A percentile compares a stretch with the other conserved stretches of the same genome.
phyloP scores from a whole-genome alignment of 345 rosid genomes.

The Zanthoxylum bungeanum region DNA sequence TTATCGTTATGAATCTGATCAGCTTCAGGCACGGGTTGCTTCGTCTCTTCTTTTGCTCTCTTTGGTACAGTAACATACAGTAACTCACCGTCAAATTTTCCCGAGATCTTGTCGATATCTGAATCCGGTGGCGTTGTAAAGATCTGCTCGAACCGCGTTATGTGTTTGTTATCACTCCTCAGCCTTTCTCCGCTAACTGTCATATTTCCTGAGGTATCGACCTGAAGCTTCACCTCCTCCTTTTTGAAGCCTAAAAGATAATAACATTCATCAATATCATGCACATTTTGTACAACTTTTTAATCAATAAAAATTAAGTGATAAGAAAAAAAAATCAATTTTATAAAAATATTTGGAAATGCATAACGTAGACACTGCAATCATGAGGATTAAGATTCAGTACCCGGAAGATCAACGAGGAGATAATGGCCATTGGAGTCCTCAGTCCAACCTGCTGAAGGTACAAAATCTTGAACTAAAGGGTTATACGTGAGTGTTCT shows the following conservation, averaged over 20 bases:
- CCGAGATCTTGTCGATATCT: slow-evolving; percentile 21
- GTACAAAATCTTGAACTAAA: slow-evolving; percentile 26
- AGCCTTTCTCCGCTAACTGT: slow-evolving; percentile 43
- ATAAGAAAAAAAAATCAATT: too few species aligned
- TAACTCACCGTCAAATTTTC: slow-evolving; percentile 31
- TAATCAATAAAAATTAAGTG: not conserved
- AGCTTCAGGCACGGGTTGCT: not conserved
- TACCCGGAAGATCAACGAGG: slow-evolving; percentile 61
- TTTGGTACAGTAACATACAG: slow-evolving; percentile 44
- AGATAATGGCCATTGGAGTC: slow-evolving; percentile 40
- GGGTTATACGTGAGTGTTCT: slow-evolving; percentile 5
- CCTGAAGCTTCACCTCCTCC: slow-evolving; percentile 43
- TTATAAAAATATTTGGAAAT: too few species aligned
- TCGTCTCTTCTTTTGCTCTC: not conserved
- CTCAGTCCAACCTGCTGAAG: slow-evolving; percentile 47
- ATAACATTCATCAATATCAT: not conserved
- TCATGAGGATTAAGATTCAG: too few species aligned
- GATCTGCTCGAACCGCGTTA: slow-evolving; percentile 27
- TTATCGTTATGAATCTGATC: too few species aligned
- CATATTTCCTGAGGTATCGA: slow-evolving; percentile 19
- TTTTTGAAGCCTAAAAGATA: slow-evolving; percentile 30
- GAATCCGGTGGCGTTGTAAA: slow-evolving; percentile 33
- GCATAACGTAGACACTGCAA: too few species aligned
- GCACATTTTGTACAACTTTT: not conserved
- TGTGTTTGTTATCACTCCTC: slow-evolving; percentile 18